Evolutionary conservation across 371 early-diverging fungal genomes (phyloP), one percentile per base, ranked within the genome.

Genomic region (Caulochytrium protostelioides): DNA sequence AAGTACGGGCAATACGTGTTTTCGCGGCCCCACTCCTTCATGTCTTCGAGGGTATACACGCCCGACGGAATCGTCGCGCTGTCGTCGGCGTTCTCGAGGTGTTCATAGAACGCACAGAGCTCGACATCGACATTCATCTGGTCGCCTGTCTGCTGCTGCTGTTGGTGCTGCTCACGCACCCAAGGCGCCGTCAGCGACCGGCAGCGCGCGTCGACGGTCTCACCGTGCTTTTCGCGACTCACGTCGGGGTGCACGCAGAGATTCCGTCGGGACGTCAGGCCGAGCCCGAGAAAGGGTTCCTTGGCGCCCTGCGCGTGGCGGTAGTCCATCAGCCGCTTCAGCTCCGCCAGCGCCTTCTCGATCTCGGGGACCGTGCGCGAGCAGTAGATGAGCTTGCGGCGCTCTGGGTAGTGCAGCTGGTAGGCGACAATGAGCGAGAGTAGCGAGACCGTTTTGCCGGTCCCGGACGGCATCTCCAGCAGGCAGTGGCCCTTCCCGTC

Each of bases 381-480:
- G 52, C 97, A 95, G 65, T 98, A 99, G 15, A 98, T 75, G 13
- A 98, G 62, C 56, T 97, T 97, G 25, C 92, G 54, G 39, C 79
- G 74, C 38, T 83, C 80, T 15, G 81, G 78, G 40, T 84, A 76
- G 44, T 68, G 66, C 76, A 74, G 70, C 57, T 87, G 87, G 60
- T 97, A 98, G 15, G 97, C 75, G n/a, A 99, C 73, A 49, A 92
- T 90, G 3, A 97, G 62, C 17, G 97, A 90, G 3, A 99, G 59
- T 10, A 99, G 63, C 10, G 95, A 79, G 7, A 98, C 72, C 1
- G 99, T 99, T 58, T 99, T 99, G 10, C 99, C 99, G 0, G 99
- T 97, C 27, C 99, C 99, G 12, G 97, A 97, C 33, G 99, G 98
- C 97, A 98, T 98, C 65, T 99, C 99, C 12, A 99, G 67, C 32